These are phyloP conservation scores for Termitomyces sp. DNA, from an alignment of 768 basidiomycete genomes.

Conservation along the genomic window DNA sequence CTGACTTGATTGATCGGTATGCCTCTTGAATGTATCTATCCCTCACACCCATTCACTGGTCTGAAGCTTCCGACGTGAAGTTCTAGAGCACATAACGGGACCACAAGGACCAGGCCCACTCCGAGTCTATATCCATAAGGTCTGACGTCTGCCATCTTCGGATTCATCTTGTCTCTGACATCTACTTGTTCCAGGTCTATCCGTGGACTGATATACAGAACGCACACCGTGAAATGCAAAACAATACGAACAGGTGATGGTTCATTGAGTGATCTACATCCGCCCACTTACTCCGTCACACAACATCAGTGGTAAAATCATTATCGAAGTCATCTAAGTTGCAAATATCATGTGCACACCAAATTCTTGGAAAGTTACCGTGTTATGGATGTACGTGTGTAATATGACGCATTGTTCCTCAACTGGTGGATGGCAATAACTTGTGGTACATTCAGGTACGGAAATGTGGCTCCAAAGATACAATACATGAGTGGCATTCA, in stretches of 20 bases:
- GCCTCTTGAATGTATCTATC: constrained; percentile 8
- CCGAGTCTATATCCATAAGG: constrained; percentile 77
- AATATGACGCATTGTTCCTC: background rate
- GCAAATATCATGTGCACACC: background rate
- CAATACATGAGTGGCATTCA: background rate
- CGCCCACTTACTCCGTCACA: background rate
- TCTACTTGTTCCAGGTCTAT: constrained; percentile 52
- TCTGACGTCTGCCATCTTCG: constrained; percentile 16
- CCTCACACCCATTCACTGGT: background rate
- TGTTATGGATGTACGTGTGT: background rate
- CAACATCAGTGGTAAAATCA: constrained; percentile 39
- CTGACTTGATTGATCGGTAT: constrained; percentile 57
- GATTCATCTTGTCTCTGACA: background rate
- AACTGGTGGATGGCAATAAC: background rate
- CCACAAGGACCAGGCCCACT: constrained; percentile 52
- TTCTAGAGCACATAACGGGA: constrained; percentile 56
- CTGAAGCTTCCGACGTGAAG: constrained; percentile 47
- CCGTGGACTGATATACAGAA: constrained; percentile 73
- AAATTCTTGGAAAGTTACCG: background rate
- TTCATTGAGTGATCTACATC: background rate
- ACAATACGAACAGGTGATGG: constrained; percentile 47
- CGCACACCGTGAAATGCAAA: constrained; percentile 84
- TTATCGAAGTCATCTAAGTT: constrained; percentile 32
- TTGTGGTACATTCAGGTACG: background rate
- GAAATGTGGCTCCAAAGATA: background rate